phyloP scores from a whole-genome alignment of 176 grass and related monocot genomes.

The Elymus sibiricus region DNA sequence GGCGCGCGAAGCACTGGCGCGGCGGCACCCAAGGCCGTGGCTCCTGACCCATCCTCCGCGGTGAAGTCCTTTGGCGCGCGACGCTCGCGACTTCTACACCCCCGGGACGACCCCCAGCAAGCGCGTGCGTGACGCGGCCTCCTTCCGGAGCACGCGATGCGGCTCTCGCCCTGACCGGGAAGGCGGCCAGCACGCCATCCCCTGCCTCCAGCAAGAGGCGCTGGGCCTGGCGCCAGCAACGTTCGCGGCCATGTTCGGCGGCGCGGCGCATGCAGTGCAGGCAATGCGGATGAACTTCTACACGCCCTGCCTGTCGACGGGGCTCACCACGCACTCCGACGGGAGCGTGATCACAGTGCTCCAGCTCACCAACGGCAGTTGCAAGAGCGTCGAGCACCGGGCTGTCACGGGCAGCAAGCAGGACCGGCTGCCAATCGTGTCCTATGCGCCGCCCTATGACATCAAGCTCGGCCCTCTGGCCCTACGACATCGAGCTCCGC shows the following conservation, averaged over 20 bases:
- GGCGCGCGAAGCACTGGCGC: no score
- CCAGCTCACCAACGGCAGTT: slow-evolving; percentile 80
- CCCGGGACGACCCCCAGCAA: no score
- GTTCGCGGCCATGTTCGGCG: slow-evolving; percentile 66
- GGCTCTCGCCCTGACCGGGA: slow-evolving; percentile 7
- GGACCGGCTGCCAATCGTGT: slow-evolving; percentile 54
- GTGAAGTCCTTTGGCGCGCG: no score
- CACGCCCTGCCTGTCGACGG: slow-evolving; percentile 47
- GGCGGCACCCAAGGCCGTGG: no score
- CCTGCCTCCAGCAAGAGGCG: neutral
- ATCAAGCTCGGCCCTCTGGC: slow-evolving; percentile 69
- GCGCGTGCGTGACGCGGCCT: no score
- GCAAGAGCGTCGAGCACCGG: slow-evolving; percentile 86
- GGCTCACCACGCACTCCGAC: slow-evolving; percentile 55
- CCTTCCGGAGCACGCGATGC: neutral
- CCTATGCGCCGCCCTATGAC: slow-evolving; percentile 88
- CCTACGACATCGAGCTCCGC: no score
- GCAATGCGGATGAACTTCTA: slow-evolving; percentile 87
- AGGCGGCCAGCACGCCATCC: no score
- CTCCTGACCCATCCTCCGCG: no score
- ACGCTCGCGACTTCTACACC: no score
- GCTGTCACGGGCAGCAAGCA: slow-evolving; percentile 41
- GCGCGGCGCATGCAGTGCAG: slow-evolving; percentile 72
- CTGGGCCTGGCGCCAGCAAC: slow-evolving; percentile 37
- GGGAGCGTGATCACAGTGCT: slow-evolving; percentile 82